Base-by-base conservation (phyloP, 441 rosid genomes). In the Omphalea diandra region DNA sequence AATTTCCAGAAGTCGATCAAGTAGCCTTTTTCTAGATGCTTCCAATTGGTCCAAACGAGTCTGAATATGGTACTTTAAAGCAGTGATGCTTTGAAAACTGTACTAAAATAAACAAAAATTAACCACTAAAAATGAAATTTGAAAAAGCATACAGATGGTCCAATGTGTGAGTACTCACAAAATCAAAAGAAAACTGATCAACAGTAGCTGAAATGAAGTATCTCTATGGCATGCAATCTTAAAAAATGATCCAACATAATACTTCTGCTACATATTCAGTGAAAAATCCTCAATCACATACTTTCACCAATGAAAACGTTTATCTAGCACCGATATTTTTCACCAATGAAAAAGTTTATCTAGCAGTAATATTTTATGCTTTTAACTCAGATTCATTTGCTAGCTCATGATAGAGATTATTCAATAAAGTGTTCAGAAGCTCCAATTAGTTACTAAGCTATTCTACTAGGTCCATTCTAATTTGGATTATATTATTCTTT, bases 51-150 rank as follows among this genome's bases (percentile, higher is more conserved):
- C 98, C 73, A 92, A 73, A 75, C 88, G 84, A 70, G 92, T 87
- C 81, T 89, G 97, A 73, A 95, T 83, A 78, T 95, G 92, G 85
- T 88, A 87, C 77, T 86, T 95, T 58, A 95, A 81, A 76, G 87
- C 86, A 54, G 82, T 84, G 73, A 89, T 77, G 77, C 89, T 95
- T 70, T 81, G 87, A 77, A 84, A 90, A 53, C 99, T 95, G 88
- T 63, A 80, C 74, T 46, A 65, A 75, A 76, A 61, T 71, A 77
- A 69, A 57, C 14, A 26, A 53, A 61, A 65, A 54, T 79, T 32
- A 56, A 64, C 32, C 53, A 64, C 41, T 53, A 22, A 52, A 75
- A 73, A 40, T 43, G 64, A 67, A 57, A 68, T 33, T 29, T 2
- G 57, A 17, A 26, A 15, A 32, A 43, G 17, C 12, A 43, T 54